These are phyloP conservation scores for Rhodotorula graminis DNA, from an alignment of 768 basidiomycete genomes.

Conservation along the genomic window DNA sequence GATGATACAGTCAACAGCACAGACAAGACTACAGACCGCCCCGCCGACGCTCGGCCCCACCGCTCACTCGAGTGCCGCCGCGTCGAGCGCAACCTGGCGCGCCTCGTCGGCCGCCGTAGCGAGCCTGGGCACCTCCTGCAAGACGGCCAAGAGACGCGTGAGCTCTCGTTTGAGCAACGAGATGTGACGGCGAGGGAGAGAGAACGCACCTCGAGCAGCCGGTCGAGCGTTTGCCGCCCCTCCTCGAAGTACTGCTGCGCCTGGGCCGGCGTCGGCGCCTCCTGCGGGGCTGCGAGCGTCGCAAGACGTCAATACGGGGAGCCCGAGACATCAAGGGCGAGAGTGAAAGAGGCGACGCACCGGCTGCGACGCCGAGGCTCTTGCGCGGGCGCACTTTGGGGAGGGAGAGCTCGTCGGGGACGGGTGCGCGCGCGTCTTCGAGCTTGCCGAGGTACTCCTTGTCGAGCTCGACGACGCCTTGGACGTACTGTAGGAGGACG, in stretches of 20 bases:
- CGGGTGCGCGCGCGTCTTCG: neutral
- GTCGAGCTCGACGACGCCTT: neutral
- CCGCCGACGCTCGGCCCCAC: neutral
- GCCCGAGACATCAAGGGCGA: too few relatives aligned
- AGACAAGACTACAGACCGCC: neutral
- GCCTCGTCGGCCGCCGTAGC: slow-evolving; percentile 10
- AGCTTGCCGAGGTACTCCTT: slow-evolving; percentile 1
- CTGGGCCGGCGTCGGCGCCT: neutral
- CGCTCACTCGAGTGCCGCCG: neutral
- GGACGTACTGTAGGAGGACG: neutral
- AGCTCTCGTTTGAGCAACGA: too few relatives aligned
- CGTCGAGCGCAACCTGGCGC: slow-evolving; percentile 9
- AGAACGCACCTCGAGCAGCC: neutral
- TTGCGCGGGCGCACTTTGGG: slow-evolving; percentile 2
- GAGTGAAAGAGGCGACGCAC: neutral
- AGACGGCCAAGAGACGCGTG: too few relatives aligned
- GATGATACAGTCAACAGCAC: neutral
- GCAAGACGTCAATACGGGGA: rapidly evolving
- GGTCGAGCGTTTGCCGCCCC: neutral
- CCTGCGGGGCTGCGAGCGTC: neutral
- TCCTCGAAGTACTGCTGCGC: slow-evolving; percentile 14
- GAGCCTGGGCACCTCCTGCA: slow-evolving; percentile 12
- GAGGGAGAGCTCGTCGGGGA: neutral
- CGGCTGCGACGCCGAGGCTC: slow-evolving; percentile 1
- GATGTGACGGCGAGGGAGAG: too few relatives aligned